These are phyloP conservation scores for Psilocybe cyanescens DNA, from an alignment of 768 basidiomycete species.

Conservation along the genomic window DNA sequence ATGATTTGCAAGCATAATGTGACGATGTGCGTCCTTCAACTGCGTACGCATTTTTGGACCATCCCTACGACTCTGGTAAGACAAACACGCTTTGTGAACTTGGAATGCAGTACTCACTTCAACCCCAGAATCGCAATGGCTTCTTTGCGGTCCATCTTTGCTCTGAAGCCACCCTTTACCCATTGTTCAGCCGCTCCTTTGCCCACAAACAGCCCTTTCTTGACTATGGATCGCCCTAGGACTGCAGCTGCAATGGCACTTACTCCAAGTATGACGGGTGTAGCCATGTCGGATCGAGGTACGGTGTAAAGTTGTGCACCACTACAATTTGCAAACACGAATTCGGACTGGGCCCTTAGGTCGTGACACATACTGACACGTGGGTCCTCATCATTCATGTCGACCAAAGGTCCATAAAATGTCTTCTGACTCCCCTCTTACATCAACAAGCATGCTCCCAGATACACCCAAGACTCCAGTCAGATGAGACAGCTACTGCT, in stretches of 20 bases:
- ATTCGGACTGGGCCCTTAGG: too few relatives aligned
- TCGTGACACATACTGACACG: too few relatives aligned
- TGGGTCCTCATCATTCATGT: too few relatives aligned
- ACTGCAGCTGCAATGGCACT: slow-evolving; percentile 79
- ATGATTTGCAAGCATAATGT: slow-evolving; percentile 98
- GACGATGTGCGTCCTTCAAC: slow-evolving; percentile 94
- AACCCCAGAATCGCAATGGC: slow-evolving; percentile 91
- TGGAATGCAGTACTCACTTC: slow-evolving; percentile 62
- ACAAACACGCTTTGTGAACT: slow-evolving; percentile 5
- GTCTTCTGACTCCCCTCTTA: too few relatives aligned
- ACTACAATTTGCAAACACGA: too few relatives aligned
- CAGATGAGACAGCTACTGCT: too few relatives aligned
- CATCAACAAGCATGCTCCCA: too few relatives aligned
- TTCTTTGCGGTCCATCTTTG: slow-evolving; percentile 96
- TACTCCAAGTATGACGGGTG: slow-evolving; percentile 76
- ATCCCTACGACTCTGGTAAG: slow-evolving; percentile 57
- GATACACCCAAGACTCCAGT: too few relatives aligned
- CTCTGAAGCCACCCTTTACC: slow-evolving; percentile 91
- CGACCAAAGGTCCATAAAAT: too few relatives aligned
- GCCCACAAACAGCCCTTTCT: slow-evolving; percentile 61
- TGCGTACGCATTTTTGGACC: slow-evolving; percentile 71
- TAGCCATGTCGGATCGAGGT: slow-evolving; percentile 63
- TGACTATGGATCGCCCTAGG: slow-evolving; percentile 71
- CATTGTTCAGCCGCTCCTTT: slow-evolving; percentile 78
- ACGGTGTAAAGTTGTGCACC: not conserved